Percentiles rank a stretch among this genome's conserved stretches.
Conservation (phyloP, 306 rosid genomes). For the Gillenia trifoliata region DNA sequence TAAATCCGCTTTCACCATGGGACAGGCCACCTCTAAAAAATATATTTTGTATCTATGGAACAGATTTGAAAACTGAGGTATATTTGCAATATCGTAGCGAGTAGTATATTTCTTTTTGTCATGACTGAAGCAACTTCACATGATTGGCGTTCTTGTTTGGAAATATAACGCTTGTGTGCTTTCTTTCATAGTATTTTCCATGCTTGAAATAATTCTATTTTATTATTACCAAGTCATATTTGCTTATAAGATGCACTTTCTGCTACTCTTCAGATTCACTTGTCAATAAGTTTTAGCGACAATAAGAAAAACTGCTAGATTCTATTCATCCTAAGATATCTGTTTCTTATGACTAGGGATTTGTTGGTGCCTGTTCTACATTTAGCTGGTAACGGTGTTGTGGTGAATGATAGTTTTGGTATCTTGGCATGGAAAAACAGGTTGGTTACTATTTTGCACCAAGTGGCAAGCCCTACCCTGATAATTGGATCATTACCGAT, state of each 20-base stretch:
- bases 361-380: conserved; percentile 25
- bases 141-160: conserved; percentile 3
- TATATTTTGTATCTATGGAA: conserved; percentile 85
- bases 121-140: conserved; percentile 11
- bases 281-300: conserved; percentile 8
- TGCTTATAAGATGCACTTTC: neutral
- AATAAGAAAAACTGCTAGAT: conserved; percentile 19
- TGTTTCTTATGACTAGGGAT: conserved; percentile 24
- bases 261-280: neutral
- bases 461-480: conserved; percentile 99
- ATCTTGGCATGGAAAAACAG: conserved; percentile 55
- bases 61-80: conserved; percentile 89
- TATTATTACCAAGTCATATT: neutral
- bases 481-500: conserved; percentile 96
- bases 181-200: neutral
- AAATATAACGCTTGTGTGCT: conserved; percentile 12
- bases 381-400: conserved; percentile 26
- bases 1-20: conserved; percentile 96
- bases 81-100: conserved; percentile 9
- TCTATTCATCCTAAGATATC: conserved; percentile 22
- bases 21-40: conserved; percentile 95
- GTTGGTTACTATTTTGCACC: conserved; percentile 99
- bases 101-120: conserved; percentile 2
- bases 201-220: neutral
- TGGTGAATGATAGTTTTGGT: conserved; percentile 39